Base-by-base conservation (phyloP, 2,329 filamentous ascomycete species). In the Canariomyces notabilis region DNA sequence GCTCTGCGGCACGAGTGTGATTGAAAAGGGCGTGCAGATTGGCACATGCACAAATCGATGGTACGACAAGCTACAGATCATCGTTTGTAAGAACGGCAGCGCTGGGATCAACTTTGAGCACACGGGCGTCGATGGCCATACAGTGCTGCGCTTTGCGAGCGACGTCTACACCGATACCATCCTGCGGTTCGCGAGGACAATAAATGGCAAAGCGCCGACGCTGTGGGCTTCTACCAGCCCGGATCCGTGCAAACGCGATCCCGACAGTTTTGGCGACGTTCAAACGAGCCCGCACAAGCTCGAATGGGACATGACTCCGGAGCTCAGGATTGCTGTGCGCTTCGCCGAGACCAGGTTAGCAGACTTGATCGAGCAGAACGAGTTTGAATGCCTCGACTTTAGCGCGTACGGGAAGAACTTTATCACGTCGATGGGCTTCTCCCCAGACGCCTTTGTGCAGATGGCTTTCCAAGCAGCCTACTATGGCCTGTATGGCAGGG, bases 21-120 rank as follows among this genome's bases (percentile, higher is more conserved):
- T 97, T 11, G 87, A 95, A 60, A 87, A 85, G 62, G 93, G 93
- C 4, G 87, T 98, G 2, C 93, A 98, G 67, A 89, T 96, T 36
- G 93, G 93, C 22, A 97, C 93, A 2, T 98, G 93, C 69, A 96
- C 91, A 12, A 98, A 98, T 67, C 78, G 93, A 51, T 98, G 93
- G 93, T 98, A 98, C 62, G 93, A 98, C 70, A 98, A 98, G 71
- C 75, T 98, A 38, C 93, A 98, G 64, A 96, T 98, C 52, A 97
- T 98, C 44, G 93, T 98, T 41, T 97, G 93, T 75, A 95, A 95
- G 71, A 98, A 97, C 67, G 93, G 93, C 47, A 95, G 89, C 61
- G 93, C 93, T 0, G 93, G 93, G 5, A 97, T 98, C 79, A 98
- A 98, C 69, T 97, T 98, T 60, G 93, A 98, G 66, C 93, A 98